Evolutionary conservation across 2,329 filamentous ascomycete genomes (phyloP).

Genomic region (Colletotrichum sp.): DNA sequence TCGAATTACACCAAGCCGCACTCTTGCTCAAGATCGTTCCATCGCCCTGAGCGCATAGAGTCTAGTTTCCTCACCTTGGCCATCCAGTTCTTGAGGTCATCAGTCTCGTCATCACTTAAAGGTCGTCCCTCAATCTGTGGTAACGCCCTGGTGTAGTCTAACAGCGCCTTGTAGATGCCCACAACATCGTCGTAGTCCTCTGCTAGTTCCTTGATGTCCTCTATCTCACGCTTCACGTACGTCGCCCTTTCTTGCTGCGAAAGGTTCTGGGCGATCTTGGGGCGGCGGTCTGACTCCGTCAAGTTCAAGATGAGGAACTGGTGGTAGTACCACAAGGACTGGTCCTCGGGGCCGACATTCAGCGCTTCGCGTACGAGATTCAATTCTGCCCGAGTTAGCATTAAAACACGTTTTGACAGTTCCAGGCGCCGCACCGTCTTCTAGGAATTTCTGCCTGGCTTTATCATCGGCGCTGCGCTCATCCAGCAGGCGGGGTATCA

Average conservation of each 20-base stretch:
- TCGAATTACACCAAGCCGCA: constrained; percentile 1
- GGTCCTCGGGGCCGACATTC: constrained; percentile 90
- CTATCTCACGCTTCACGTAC: constrained; percentile 74
- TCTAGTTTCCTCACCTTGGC: constrained; percentile 71
- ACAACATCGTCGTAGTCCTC: constrained; percentile 67
- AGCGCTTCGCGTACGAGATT: constrained; percentile 76
- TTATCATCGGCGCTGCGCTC: constrained; percentile 69
- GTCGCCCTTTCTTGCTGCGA: constrained; percentile 62
- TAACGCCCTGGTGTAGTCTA: constrained; percentile 73
- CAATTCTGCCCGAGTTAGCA: constrained; percentile 60
- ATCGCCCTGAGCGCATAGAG: constrained; percentile 74
- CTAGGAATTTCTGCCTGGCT: constrained; percentile 71
- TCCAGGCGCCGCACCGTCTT: constrained; percentile 57
- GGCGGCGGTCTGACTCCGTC: constrained; percentile 49
- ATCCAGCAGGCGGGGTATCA: constrained; percentile 77
- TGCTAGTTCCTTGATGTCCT: constrained; percentile 70
- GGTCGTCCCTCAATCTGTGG: constrained; percentile 53
- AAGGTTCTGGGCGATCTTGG: constrained; percentile 69
- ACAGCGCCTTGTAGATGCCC: constrained; percentile 86
- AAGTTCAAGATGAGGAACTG: constrained; percentile 81
- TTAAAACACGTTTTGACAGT: too few species aligned
- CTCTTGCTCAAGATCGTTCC: constrained; percentile 67
- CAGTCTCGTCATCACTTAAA: constrained; percentile 41
- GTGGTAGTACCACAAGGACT: constrained; percentile 97
- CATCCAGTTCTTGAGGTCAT: constrained; percentile 63